These are phyloP conservation scores for Elsinoe fawcettii DNA, from an alignment of 2,329 filamentous ascomycete genomes.

Conservation along the genomic window DNA sequence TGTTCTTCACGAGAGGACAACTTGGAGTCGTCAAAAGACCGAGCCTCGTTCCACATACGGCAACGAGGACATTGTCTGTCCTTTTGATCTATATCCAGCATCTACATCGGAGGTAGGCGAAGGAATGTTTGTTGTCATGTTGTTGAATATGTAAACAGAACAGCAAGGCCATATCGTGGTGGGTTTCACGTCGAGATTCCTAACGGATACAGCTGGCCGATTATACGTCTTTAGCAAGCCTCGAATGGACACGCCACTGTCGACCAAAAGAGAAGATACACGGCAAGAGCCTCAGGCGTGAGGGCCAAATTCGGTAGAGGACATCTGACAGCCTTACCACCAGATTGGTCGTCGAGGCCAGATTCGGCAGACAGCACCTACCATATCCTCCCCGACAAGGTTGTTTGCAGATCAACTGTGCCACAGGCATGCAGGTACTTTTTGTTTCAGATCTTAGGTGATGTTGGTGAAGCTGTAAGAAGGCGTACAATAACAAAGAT, in stretches of 20 bases:
- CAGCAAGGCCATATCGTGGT: not conserved
- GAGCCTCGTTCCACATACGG: not conserved
- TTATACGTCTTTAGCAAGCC: conserved; percentile 8
- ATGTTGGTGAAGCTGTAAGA: conserved; percentile 8
- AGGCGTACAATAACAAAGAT: conserved; percentile 8
- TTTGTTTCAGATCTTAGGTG: conserved; percentile 3
- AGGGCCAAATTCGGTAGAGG: conserved; percentile 2
- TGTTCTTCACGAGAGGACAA: not conserved
- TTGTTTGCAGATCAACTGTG: not conserved
- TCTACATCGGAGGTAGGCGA: not conserved
- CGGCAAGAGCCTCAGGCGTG: conserved; percentile 10
- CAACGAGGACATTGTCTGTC: not conserved
- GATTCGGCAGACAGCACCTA: not conserved
- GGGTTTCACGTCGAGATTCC: not conserved
- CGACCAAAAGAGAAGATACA: not conserved
- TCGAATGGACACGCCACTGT: not conserved
- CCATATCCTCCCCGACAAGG: not conserved
- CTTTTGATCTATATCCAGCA: not conserved
- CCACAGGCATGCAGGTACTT: not conserved
- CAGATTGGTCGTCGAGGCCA: conserved; percentile 6
- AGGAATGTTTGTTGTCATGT: not conserved
- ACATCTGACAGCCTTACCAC: not conserved
- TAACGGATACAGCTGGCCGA: not conserved
- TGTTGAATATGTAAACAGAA: conserved; percentile 3
- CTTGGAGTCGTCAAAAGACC: not conserved